Conservation (phyloP, 345 rosid species). For the Lumnitzera racemosa region DNA sequence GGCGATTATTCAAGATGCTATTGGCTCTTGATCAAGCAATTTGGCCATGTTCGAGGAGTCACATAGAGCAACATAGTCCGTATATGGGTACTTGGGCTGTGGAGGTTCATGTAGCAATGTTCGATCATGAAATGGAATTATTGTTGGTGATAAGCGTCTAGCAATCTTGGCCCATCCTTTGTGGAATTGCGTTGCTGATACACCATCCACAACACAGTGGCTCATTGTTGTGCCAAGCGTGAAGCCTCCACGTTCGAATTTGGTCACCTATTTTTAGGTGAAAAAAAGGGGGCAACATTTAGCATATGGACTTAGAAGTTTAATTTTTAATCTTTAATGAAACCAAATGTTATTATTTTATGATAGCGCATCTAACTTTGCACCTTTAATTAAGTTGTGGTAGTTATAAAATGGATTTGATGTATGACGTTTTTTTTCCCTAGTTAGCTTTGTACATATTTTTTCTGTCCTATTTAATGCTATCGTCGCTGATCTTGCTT, state of each 20-base stretch:
- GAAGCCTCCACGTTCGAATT: conserved; percentile 32
- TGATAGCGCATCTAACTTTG: not conserved
- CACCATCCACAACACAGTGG: conserved; percentile 28
- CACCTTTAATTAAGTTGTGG: too few species aligned
- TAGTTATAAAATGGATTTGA: too few species aligned
- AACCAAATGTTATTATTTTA: not conserved
- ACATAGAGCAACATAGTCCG: conserved; percentile 15
- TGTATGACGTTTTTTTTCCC: too few species aligned
- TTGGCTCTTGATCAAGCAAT: not conserved
- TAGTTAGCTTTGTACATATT: too few species aligned
- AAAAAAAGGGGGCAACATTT: not conserved
- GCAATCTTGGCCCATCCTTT: conserved; percentile 28
- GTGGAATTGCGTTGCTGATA: conserved; percentile 26
- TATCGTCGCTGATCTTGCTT: too few species aligned
- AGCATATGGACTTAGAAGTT: not conserved
- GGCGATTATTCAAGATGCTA: conserved; percentile 1
- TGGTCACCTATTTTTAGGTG: conserved; percentile 17
- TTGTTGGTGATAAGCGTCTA: conserved; percentile 15
- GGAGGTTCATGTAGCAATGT: conserved; percentile 21
- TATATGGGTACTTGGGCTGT: conserved; percentile 13
- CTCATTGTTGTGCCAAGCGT: conserved; percentile 19
- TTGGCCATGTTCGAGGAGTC: conserved; percentile 15
- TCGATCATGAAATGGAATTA: conserved; percentile 24
- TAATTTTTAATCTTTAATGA: not conserved
- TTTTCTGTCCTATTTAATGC: too few species aligned